Evolutionary conservation across 2,329 filamentous ascomycete genomes (phyloP).

Genomic region (Cladophialophora exuberans): DNA sequence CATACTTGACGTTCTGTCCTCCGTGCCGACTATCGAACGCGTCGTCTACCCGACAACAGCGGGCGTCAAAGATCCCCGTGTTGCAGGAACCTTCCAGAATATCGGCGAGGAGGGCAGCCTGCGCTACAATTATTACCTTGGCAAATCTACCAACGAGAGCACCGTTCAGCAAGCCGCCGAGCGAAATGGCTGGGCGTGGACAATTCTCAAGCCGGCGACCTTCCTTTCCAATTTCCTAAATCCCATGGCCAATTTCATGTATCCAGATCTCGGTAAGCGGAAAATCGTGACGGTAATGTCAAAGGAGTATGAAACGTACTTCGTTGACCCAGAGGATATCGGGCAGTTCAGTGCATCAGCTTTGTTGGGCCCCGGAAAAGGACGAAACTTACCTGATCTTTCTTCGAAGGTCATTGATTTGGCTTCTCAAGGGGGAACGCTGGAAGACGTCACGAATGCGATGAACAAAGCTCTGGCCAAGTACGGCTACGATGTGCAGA

Average conservation of each 20-base stretch:
- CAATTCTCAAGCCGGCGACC: conserved; percentile 3
- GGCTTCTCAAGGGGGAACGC: conserved; percentile 2
- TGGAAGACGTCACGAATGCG: not conserved
- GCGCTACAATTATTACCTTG: not conserved
- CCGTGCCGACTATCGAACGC: conserved; percentile 7
- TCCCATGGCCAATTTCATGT: conserved; percentile 14
- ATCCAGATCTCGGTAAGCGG: conserved; percentile 5
- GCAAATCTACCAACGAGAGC: conserved; percentile 4
- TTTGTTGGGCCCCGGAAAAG: not conserved
- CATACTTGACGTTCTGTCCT: conserved; percentile 11
- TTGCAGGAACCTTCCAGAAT: conserved; percentile 1
- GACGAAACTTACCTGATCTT: not conserved
- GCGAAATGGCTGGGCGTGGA: conserved; percentile 9
- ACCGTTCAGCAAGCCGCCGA: conserved; percentile 5
- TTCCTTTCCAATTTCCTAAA: conserved; percentile 18
- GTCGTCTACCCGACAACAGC: conserved; percentile 17
- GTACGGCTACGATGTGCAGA: not conserved
- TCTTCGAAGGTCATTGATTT: not conserved
- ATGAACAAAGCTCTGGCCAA: conserved; percentile 7
- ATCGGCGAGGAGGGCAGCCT: not conserved
- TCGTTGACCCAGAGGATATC: conserved; percentile 8
- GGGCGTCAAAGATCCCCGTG: conserved; percentile 6
- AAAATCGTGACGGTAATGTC: conserved; percentile 8
- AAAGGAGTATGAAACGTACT: not conserved
- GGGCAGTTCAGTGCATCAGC: not conserved